Conservation (phyloP, 2,329 filamentous ascomycete species). For the Ophiostoma sp. region DNA sequence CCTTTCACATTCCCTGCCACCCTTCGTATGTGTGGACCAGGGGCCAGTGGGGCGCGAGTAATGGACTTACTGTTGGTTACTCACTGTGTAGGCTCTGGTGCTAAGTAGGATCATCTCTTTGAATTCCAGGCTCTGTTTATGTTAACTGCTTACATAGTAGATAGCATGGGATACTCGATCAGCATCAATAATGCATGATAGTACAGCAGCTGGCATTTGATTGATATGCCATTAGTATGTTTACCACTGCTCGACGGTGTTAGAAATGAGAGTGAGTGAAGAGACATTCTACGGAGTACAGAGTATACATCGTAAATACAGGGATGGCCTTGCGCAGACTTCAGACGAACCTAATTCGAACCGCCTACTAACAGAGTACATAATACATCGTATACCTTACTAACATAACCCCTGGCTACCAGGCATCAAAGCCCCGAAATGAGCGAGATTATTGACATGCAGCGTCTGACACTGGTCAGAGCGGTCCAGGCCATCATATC, state of each 20-base stretch:
- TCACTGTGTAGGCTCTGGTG: neutral
- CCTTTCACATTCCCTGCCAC: neutral
- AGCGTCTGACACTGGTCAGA: neutral
- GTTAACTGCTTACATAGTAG: neutral
- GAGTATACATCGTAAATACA: neutral
- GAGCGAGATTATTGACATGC: constrained; percentile 15
- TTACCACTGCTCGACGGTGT: too few relatives aligned
- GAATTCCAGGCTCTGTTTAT: constrained; percentile 1
- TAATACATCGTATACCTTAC: neutral
- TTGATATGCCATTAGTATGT: neutral
- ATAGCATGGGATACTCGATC: neutral
- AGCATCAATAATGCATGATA: neutral
- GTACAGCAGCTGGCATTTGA: neutral
- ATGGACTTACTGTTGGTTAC: too few relatives aligned
- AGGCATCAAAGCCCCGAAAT: constrained; percentile 21
- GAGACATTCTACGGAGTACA: neutral
- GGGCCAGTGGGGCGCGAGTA: constrained; percentile 6
- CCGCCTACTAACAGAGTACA: neutral
- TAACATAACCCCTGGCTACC: neutral
- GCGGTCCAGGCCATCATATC: neutral
- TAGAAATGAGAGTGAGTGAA: neutral
- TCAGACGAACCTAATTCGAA: neutral
- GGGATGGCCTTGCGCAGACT: neutral
- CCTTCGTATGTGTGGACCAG: constrained; percentile 22
- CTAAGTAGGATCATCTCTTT: neutral